These are phyloP conservation scores for Fusarium concolor DNA, from an alignment of 2,329 filamentous ascomycete genomes.

Conservation along the genomic window DNA sequence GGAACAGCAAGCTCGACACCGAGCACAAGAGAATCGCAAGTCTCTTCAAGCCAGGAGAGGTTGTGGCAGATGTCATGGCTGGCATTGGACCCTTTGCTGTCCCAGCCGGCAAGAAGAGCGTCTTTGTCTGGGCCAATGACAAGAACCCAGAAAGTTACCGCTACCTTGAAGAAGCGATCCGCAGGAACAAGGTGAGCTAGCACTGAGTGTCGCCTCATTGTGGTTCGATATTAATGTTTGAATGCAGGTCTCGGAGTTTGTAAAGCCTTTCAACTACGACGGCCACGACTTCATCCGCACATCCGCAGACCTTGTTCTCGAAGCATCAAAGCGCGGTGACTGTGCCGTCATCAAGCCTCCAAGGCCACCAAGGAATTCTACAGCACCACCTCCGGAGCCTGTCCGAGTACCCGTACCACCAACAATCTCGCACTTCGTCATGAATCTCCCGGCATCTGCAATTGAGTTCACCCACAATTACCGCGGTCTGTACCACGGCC, in stretches of 20 bases:
- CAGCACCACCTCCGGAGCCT: conserved; percentile 52
- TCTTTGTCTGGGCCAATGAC: conserved; percentile 97
- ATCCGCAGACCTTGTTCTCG: conserved; percentile 71
- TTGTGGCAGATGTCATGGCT: conserved; percentile 96
- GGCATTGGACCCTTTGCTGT: conserved; percentile 96
- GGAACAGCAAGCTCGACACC: conserved; percentile 91
- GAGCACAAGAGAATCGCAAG: conserved; percentile 86
- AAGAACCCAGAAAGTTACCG: conserved; percentile 90
- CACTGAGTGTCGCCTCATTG: not conserved
- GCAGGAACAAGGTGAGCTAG: conserved; percentile 78
- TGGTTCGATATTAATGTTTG: conserved; percentile 18
- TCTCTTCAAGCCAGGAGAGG: conserved; percentile 84
- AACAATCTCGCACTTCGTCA: conserved; percentile 92
- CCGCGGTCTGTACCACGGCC: conserved; percentile 81
- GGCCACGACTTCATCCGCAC: conserved; percentile 82
- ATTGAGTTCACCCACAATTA: conserved; percentile 78
- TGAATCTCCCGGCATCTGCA: conserved; percentile 95
- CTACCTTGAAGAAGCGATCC: conserved; percentile 76
- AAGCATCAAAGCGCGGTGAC: conserved; percentile 62
- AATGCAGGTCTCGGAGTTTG: conserved; percentile 71
- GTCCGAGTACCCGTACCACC: conserved; percentile 69
- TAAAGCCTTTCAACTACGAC: conserved; percentile 84
- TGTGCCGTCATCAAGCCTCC: conserved; percentile 63
- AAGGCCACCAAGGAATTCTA: conserved; percentile 54
- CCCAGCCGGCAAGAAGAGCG: conserved; percentile 87